Evolutionary conservation across 176 grass and related monocot genomes (phyloP).

Genomic region (Dactylis glomerata): DNA sequence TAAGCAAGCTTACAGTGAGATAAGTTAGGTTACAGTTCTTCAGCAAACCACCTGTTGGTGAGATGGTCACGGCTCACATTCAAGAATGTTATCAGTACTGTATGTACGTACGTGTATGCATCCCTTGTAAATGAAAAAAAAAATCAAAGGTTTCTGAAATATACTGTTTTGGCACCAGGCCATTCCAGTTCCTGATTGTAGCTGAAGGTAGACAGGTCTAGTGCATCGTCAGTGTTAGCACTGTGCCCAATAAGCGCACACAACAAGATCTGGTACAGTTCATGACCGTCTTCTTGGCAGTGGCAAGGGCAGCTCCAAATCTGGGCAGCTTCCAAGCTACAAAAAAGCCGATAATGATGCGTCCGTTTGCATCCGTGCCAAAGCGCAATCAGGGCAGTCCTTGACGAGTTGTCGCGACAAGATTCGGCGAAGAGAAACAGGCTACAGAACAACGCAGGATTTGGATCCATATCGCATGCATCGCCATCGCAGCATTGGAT

Average conservation of each 20-base stretch:
- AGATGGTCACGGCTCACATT: too few relatives aligned
- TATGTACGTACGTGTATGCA: not conserved
- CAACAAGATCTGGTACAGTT: constrained; percentile 16
- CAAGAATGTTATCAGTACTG: too few relatives aligned
- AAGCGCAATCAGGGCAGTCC: constrained; percentile 12
- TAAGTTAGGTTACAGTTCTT: not conserved
- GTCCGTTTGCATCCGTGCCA: constrained; percentile 17
- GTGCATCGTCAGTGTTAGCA: constrained; percentile 25
- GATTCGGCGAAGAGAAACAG: constrained; percentile 4
- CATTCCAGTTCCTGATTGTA: constrained; percentile 11
- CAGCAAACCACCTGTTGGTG: not conserved
- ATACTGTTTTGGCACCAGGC: not conserved
- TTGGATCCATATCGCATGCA: constrained; percentile 32
- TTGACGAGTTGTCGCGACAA: constrained; percentile 39
- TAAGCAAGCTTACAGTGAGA: not conserved
- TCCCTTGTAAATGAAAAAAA: not conserved
- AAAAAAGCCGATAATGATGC: constrained; percentile 27
- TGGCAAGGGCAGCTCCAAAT: not conserved
- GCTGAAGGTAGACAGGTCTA: not conserved
- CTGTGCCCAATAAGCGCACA: constrained; percentile 4
- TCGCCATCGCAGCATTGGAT: not conserved
- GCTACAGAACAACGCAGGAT: constrained; percentile 35
- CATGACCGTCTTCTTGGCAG: not conserved
- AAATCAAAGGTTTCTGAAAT: not conserved
- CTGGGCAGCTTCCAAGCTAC: constrained; percentile 16